Conservation (phyloP, 169 alveolate species). For the Plasmodium gonderi region DNA sequence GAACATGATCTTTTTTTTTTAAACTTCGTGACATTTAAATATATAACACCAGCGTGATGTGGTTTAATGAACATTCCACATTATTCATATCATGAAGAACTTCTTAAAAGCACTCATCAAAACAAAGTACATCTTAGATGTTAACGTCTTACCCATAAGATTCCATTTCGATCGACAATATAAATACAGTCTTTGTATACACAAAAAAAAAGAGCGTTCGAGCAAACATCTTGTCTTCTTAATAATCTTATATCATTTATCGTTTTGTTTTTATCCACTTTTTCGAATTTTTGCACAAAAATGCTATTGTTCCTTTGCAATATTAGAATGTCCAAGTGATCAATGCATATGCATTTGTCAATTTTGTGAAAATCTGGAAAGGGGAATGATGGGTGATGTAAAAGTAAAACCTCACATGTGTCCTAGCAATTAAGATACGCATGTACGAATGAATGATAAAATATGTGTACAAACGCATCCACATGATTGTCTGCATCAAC, state of each 20-base stretch:
- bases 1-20: too few relatives aligned
- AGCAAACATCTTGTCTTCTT: constrained; percentile 8
- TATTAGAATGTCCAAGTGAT: constrained; percentile 24
- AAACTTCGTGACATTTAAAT: too few relatives aligned
- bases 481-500: too few relatives aligned
- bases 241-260: constrained; percentile 40
- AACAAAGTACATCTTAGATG: background rate
- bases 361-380: constrained; percentile 25
- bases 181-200: constrained; percentile 8
- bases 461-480: too few relatives aligned
- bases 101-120: too few relatives aligned
- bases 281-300: constrained; percentile 10
- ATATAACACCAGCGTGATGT: too few relatives aligned
- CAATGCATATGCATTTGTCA: constrained; percentile 30
- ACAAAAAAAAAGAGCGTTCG: constrained; percentile 19
- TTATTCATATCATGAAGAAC: background rate
- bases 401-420: too few relatives aligned
- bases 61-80: too few relatives aligned
- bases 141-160: constrained; percentile 19
- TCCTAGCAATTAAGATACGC: too few relatives aligned
- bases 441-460: too few relatives aligned
- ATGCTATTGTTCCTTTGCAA: constrained; percentile 19
- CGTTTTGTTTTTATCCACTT: background rate
- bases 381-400: background rate
- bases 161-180: constrained; percentile 37